Base-by-base conservation (phyloP, 768 basidiomycete species). In the Leccinum aurantiacum region DNA sequence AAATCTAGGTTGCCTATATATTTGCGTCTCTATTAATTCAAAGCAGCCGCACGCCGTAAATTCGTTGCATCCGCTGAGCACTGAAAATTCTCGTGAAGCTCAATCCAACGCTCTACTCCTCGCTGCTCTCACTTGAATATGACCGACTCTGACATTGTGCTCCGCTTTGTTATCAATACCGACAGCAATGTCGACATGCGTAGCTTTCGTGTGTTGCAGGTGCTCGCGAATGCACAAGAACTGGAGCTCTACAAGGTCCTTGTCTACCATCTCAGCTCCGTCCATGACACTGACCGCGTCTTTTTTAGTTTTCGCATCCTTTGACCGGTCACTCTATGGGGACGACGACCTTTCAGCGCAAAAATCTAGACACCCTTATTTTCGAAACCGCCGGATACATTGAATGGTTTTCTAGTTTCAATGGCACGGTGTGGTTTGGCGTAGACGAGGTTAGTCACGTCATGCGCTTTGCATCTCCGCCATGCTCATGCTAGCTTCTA, bases 311-410 rank as follows among this genome's bases (percentile, higher is more conserved):
- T 62, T 72, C 74, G 58, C 80, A 81, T 59, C 79, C 82, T 0
- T 66, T 76, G 13, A 81, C 80, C 5, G 80, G 80, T 33, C 67
- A 75, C 35, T 68, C 70, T 38, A 72, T 60, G 17, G 78, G 80
- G 1, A 75, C 74, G 11, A 84, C 83, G 5, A 78, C 78, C 4
- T 82, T 81, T 57, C 76, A 78, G 57, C 78, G 84, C 54, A 80
- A 76, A 63, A 84, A 85, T 64, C 53, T 75, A 11, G 65, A 64
- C 7, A 82, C 80, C 1, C 56, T 68, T 15, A 64, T 75, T 19
- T 84, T 81, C 63, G 84, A 86, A 66, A 76, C 76, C 17, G 83
- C 82, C 3, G 85, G 84, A 3, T 72, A 79, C 37, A 79, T 86
- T 58, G 79, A 82, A 53, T 86, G 84, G 84, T 69, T 71, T 46